These are phyloP conservation scores for Moniliella sp. DNA, from an alignment of 1,284 basidiomycete genomes.

Conservation along the genomic window DNA sequence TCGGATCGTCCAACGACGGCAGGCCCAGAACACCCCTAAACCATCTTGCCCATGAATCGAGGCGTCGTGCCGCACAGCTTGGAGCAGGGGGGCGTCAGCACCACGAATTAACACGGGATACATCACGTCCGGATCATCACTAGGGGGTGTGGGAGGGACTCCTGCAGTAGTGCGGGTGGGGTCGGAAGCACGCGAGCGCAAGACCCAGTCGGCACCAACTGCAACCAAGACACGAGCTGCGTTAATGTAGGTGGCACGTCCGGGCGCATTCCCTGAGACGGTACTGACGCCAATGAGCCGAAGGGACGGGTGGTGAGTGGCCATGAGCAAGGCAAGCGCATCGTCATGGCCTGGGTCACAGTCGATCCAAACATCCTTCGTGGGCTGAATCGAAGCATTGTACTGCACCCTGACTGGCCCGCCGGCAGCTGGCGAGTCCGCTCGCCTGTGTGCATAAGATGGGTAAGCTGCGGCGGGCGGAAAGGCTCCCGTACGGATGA, in stretches of 20 bases:
- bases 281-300: constrained; percentile 18
- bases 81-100: constrained; percentile 18
- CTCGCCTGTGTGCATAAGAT: no score
- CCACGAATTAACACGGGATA: constrained; percentile 19
- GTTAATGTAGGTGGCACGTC: constrained; percentile 14
- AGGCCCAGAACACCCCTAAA: constrained; percentile 19
- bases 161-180: not conserved
- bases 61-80: constrained; percentile 8
- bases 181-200: not conserved
- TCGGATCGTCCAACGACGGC: not conserved
- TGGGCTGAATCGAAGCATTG: no score
- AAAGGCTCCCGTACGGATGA: no score
- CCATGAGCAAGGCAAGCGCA: constrained; percentile 18
- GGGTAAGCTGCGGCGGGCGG: no score
- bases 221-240: constrained; percentile 13
- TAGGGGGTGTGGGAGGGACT: no score
- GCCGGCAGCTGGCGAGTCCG: no score
- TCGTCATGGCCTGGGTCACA: constrained; percentile 25
- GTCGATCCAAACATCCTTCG: constrained; percentile 25
- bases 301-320: constrained; percentile 12
- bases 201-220: constrained; percentile 6
- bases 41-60: constrained; percentile 22
- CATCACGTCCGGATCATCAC: no score
- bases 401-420: no score
- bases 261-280: constrained; percentile 17